These are phyloP conservation scores for Phytophthora aleatoria DNA, from an alignment of 352 stramenopile species.

Conservation along the genomic window DNA sequence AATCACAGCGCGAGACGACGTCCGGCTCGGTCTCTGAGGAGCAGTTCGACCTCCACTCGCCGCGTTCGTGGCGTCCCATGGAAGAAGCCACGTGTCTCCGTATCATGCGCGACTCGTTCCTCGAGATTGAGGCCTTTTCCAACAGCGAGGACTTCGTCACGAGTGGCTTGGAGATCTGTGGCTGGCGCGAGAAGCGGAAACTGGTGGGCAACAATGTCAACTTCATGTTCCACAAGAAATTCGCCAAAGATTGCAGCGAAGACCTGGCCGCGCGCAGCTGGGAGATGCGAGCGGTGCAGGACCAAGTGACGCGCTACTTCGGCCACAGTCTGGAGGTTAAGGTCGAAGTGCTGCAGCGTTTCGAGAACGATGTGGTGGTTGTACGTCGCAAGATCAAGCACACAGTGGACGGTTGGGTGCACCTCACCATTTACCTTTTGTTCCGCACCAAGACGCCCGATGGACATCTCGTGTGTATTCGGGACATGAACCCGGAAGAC, in stretches of 20 bases:
- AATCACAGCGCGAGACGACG: constrained; percentile 40
- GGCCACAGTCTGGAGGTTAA: constrained; percentile 54
- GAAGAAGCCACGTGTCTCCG: constrained; percentile 42
- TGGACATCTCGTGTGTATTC: constrained; percentile 71
- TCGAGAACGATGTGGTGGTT: constrained; percentile 57
- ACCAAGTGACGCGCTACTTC: constrained; percentile 64
- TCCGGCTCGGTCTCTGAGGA: constrained; percentile 21
- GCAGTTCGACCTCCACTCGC: constrained; percentile 37
- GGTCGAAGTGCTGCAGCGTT: constrained; percentile 58
- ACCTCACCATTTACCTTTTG: constrained; percentile 74
- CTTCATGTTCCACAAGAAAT: constrained; percentile 68
- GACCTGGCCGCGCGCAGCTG: constrained; percentile 53
- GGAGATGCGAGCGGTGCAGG: constrained; percentile 60
- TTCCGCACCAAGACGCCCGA: constrained; percentile 72
- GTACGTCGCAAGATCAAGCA: constrained; percentile 63
- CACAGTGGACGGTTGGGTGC: constrained; percentile 56
- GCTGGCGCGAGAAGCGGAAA: constrained; percentile 66
- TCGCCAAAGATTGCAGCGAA: constrained; percentile 56
- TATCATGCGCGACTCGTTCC: constrained; percentile 57
- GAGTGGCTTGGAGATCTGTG: constrained; percentile 60
- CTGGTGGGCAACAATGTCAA: constrained; percentile 56
- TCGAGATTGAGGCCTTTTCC: constrained; percentile 55
- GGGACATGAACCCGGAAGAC: constrained; percentile 62
- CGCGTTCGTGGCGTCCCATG: constrained; percentile 45
- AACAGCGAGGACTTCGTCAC: constrained; percentile 53